These are phyloP conservation scores for Boletus sp. DNA, from an alignment of 768 basidiomycete genomes.

Conservation along the genomic window DNA sequence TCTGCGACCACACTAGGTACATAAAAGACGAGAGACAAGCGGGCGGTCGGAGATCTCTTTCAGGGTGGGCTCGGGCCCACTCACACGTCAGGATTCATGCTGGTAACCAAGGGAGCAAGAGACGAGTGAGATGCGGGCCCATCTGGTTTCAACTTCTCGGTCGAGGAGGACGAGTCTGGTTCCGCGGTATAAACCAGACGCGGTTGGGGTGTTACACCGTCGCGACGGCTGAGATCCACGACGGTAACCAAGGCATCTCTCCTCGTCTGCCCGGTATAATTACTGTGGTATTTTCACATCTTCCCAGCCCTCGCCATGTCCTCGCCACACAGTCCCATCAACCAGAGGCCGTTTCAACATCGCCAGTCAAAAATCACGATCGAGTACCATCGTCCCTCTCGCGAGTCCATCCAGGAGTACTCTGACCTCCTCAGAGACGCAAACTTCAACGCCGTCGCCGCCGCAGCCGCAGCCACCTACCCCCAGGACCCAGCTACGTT, in stretches of 20 bases:
- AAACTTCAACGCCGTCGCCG: constrained; percentile 52
- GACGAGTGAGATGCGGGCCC: too few relatives aligned
- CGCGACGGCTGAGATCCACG: neutral
- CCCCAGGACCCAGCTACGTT: constrained; percentile 33
- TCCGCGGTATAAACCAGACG: neutral
- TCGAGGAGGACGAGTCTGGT: neutral
- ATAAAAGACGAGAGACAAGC: too few relatives aligned
- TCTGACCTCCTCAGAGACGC: constrained; percentile 65
- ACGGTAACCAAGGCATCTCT: neutral
- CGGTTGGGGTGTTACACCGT: neutral
- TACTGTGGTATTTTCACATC: neutral
- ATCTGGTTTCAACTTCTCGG: too few relatives aligned
- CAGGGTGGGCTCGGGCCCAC: too few relatives aligned
- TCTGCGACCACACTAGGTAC: too few relatives aligned
- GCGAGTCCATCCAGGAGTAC: constrained; percentile 76
- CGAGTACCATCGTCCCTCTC: constrained; percentile 72
- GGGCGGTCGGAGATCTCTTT: constrained; percentile 1
- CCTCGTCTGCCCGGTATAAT: neutral
- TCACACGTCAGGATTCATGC: constrained; percentile 1
- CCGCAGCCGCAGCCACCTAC: constrained; percentile 32
- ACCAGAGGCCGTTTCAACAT: constrained; percentile 45
- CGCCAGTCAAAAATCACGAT: constrained; percentile 63
- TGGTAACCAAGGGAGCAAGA: too few relatives aligned
- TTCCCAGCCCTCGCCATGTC: constrained; percentile 27
- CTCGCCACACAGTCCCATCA: constrained; percentile 30